These are phyloP conservation scores for Lichtheimia corymbifera DNA, from an alignment of 371 early-diverging fungal genomes.

Conservation along the genomic window DNA sequence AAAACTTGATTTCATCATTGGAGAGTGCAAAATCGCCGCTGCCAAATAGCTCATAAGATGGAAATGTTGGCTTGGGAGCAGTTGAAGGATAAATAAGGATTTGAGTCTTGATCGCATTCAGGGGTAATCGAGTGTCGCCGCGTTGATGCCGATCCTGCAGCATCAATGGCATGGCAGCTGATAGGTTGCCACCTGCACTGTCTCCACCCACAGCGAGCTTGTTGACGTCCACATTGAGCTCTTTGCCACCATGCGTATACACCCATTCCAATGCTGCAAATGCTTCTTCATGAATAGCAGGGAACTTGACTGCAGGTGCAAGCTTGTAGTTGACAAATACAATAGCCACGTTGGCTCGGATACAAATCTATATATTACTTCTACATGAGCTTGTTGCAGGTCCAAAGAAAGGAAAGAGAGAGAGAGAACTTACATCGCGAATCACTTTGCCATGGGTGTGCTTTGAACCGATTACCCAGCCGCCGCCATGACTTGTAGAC, in stretches of 20 bases:
- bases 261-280: conserved; percentile 20
- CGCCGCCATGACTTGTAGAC: conserved; percentile 19
- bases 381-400: neutral
- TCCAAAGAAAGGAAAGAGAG: neutral
- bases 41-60: conserved; percentile 14
- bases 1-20: neutral
- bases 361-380: conserved; percentile 3
- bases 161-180: conserved; percentile 8
- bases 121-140: neutral
- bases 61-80: neutral
- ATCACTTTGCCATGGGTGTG: conserved; percentile 12
- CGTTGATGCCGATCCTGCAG: neutral
- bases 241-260: conserved; percentile 4
- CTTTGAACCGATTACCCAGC: conserved; percentile 19
- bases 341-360: conserved; percentile 9
- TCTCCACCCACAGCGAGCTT: conserved; percentile 23
- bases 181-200: conserved; percentile 20
- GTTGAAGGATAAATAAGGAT: conserved; percentile 15
- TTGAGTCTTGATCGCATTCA: conserved; percentile 13
- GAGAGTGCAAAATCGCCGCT: conserved; percentile 12
- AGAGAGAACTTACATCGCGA: conserved; percentile 13
- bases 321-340: conserved; percentile 26
- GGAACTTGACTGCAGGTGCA: conserved; percentile 27
- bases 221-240: conserved; percentile 13
- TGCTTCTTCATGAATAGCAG: conserved; percentile 26